These are phyloP conservation scores for Fagus crenata DNA, from an alignment of 306 rosid species.

Conservation along the genomic window DNA sequence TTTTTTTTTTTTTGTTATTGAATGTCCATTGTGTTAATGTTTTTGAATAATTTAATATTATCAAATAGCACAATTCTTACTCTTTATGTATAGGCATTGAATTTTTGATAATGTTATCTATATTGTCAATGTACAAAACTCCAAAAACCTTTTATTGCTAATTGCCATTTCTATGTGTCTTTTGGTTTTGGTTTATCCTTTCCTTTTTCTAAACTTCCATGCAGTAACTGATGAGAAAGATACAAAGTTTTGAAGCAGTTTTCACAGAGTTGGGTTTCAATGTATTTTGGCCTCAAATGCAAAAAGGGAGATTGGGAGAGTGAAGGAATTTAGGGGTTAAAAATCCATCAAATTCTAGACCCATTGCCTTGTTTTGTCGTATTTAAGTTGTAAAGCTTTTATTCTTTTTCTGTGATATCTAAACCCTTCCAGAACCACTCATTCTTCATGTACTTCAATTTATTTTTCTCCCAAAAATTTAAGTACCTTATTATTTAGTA, in stretches of 20 bases:
- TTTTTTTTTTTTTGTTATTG: constrained; percentile 23
- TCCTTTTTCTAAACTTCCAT: neutral
- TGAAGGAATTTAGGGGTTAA: neutral
- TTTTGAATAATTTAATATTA: constrained; percentile 33
- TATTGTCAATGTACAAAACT: neutral
- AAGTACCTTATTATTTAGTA: too few relatives aligned
- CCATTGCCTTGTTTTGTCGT: neutral
- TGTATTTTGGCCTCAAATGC: neutral
- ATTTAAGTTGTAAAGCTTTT: neutral
- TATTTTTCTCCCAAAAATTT: too few relatives aligned
- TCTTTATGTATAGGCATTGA: constrained; percentile 26
- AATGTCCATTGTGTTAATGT: constrained; percentile 39
- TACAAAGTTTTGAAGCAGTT: neutral
- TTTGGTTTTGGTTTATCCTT: neutral
- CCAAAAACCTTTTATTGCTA: neutral
- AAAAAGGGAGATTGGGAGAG: neutral
- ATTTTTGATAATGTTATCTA: neutral
- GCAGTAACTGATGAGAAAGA: neutral
- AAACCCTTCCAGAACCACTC: too few relatives aligned
- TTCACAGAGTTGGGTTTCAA: neutral
- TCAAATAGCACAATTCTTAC: constrained; percentile 33
- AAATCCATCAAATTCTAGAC: neutral
- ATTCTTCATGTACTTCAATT: too few relatives aligned
- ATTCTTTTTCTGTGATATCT: neutral
- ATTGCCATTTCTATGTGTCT: neutral